Evolutionary conservation across 306 rosid species (phyloP), one percentile per base, ranked within the genome.

Genomic region (Lagenaria siceraria): DNA sequence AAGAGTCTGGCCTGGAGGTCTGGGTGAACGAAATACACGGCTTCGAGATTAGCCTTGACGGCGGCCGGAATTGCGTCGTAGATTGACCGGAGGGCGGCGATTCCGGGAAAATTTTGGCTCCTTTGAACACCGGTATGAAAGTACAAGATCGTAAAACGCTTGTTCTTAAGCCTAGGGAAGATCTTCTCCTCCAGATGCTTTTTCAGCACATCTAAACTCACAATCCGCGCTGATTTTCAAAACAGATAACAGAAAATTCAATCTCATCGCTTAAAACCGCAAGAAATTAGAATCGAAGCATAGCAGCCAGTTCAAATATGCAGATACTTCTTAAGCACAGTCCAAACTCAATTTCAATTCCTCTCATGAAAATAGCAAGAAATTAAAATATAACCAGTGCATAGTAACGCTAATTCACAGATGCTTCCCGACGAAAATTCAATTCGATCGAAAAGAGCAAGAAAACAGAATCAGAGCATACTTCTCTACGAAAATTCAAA

Each of bases 71-170:
- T 88, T 19, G 96, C 89, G 19, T 95, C 98, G 86, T 95, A 89
- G 84, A 95, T 86, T 12, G 87, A 87, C 40, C 97, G 85, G 48
- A 95, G 80, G 70, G 86, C 85, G 1, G 97, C 90, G 46, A 92
- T 92, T 77, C 97, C 98, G 11, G 97, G 91, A 8, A 95, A 90
- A 84, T 95, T 95, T 84, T 90, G 96, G 83, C 80, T 78, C 81
- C 96, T 80, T 62, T 89, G 92, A 35, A 92, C 97, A 27, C 87
- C 93, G 61, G 88, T 95, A 77, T 95, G 97, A 13, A 95, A 83
- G 82, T 95, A 92, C 65, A 95, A 11, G 82, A 95, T 88, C 53
- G 90, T 65, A 52, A 95, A 95, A 4, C 87, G 85, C 82, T 73
- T 88, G 80, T 84, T 87, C 83, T 78, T 89, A 1, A 95, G 49